Evolutionary conservation across 2,329 filamentous ascomycete genomes (phyloP), one percentile per base, ranked within the genome.

Genomic region (Exophiala alcalophila): DNA sequence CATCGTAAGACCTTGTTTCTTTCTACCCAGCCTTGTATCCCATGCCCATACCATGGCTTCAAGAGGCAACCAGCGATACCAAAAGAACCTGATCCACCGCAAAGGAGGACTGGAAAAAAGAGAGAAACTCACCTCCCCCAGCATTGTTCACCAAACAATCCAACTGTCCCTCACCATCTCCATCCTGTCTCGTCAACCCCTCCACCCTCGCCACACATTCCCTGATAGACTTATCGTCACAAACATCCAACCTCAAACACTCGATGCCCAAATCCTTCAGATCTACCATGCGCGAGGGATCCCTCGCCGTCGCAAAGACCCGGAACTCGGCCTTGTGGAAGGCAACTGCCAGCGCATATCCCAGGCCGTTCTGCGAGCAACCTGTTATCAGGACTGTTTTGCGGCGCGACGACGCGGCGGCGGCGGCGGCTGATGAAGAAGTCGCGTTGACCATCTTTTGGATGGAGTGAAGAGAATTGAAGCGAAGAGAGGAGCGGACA

Each of bases 141-240:
- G 70, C 69, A 58, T 73, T 73, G 45, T 73, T 73, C 28, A 73
- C 62, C 34, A 73, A 51, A 11, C 69, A 59, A 55, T 72, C 66
- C 37, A 74, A 54, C 15, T 59, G 21, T 12, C 32, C 38, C 18
- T 44, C 41, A 9, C 4, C 34, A 38, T 19, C 36, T 11, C 15
- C 28, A 12, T 37, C 14, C 16, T 52, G 62, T 12, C 41, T 16
- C 7, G 44, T 51, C 40, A 49, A 34, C 15, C 21, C 12, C 11
- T 29, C 27, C 11, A 55, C 44, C 10, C 34, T 25, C 20, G 37
- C 29, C 4, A 48, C 45, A 33, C 40, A 49, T 6, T 9, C 20
- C 5, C 9, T 18, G 12, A 52, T 52, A 15, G 36, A 40, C 3
- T 27, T 29, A 14, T 46, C 20, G 10, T 46, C 33, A 9, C 39